Evolutionary conservation across 345 rosid genomes (phyloP), one percentile per base, ranked within the genome.

Genomic region (Moringa oleifera): DNA sequence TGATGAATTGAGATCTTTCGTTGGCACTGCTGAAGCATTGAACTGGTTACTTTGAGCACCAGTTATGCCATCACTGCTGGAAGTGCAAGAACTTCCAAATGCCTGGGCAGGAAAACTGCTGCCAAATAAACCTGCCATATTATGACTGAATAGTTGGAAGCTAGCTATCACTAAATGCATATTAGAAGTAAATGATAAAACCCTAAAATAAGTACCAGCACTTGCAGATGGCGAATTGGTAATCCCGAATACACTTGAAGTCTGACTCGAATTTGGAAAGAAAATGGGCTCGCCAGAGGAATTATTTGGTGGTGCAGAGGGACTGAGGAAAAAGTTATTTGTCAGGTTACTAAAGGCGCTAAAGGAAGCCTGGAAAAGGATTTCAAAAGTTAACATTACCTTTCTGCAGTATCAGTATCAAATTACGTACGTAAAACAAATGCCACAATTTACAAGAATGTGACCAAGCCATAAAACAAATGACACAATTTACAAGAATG

Each of bases 281-380:
- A 68, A 60, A 76, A 53, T 80, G 49, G 75, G 79, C 65, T 80
- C 80, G 55, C 80, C 83, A 59, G 71, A 75, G 50, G 72, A 63
- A 73, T 73, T 78, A 62, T 65, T 68, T 53, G 77, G 58, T 46
- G 73, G 72, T 23, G 71, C 36, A 55, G 73, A 56, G 21, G 71
- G 72, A 72, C 82, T 75, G 71, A 63, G 31, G 68, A 57, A 70
- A 67, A 59, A 31, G 11, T 64, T 53, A 53, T 18, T 61, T 13
- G 2, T 19, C 12, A 65, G 17, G 63, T 67, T 20, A 67, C 9
- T 22, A 31, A 50, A 72, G 21, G 51, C 58, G 45, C 18, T 23
- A 5, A 23, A 51, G 17, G 18, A 16, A 61, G 60, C 51, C 45
- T 37, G 21, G 58, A 78, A 51, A 68, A 53, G 37, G 46, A 11